Conservation (phyloP, 768 basidiomycete genomes). For the Kwoniella dendrophila region DNA sequence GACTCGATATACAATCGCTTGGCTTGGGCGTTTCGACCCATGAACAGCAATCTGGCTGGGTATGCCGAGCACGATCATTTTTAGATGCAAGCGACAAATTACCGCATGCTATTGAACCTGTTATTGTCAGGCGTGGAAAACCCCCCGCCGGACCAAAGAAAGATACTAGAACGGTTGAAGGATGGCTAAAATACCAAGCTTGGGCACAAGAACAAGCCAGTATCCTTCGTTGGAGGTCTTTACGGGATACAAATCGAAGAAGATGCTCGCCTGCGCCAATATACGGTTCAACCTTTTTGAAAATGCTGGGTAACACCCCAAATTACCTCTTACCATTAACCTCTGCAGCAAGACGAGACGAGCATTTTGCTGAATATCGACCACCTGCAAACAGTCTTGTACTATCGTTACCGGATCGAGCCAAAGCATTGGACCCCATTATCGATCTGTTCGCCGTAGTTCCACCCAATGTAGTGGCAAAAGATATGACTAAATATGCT, state of each 20-base stretch:
- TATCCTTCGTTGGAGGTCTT: conserved; percentile 69
- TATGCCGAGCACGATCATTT: conserved; percentile 21
- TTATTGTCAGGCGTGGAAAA: conserved; percentile 14
- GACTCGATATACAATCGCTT: conserved; percentile 58
- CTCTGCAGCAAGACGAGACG: conserved; percentile 13
- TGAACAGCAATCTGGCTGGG: conserved; percentile 61
- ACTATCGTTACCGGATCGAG: conserved; percentile 68
- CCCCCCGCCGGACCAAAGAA: conserved; percentile 62
- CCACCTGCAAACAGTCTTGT: conserved; percentile 61
- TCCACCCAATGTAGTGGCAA: conserved; percentile 75
- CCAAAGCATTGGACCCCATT: conserved; percentile 61
- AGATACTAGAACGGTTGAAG: conserved; percentile 74
- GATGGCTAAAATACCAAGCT: conserved; percentile 65
- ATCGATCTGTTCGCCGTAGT: conserved; percentile 76
- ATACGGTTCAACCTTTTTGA: conserved; percentile 53
- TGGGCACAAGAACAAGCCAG: conserved; percentile 61
- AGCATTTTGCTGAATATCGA: conserved; percentile 31
- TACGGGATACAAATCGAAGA: conserved; percentile 71
- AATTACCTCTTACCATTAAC: conserved; percentile 40
- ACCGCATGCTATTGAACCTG: conserved; percentile 35
- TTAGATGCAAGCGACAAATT: conserved; percentile 49
- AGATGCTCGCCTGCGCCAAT: conserved; percentile 63
- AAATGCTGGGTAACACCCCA: conserved; percentile 55
- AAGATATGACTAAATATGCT: conserved; percentile 69
- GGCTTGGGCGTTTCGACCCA: conserved; percentile 66